Base-by-base conservation (phyloP, 2,329 filamentous ascomycete genomes). In the Cladosporium sp. region DNA sequence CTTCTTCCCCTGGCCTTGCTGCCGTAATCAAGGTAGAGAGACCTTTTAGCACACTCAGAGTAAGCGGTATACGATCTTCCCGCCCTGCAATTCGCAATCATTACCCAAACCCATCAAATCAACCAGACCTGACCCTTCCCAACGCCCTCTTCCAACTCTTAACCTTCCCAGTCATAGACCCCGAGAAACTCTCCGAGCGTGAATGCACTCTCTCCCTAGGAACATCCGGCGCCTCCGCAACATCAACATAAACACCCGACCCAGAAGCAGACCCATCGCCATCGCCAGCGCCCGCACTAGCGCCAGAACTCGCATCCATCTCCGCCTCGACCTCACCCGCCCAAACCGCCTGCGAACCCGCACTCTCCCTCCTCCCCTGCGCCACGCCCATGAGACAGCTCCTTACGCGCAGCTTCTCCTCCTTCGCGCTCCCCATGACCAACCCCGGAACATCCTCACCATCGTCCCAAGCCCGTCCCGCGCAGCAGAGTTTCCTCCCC, bases 401-500 rank as follows among this genome's bases (percentile, higher is more conserved):
- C 7, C 37, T 17, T n/a, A 48, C 37, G 12, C 45, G 39, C 18
- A 41, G 20, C 17, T 17, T 40, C 37, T 48, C 45, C 18, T 34
- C 37, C 13, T 48, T 48, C 5, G 27, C 45, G 12, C 12, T 27
- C 13, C 37, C 45, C 11, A 40, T 22, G 2, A 34, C 37, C 37
- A 41, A 15, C 11, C 27, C 45, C 7, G 24, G 27, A 11, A 40
- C 27, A 15, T 40, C 37, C n/a, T 48, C 37, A 4, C 18, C 24
- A n/a, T 36, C 47, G 8, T 44, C 41, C 48, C 48, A 51, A 13
- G 27, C 27, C 27, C 48, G 22, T 2, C 56, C 59, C 3, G 55
- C 55, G 43, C 66, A 68, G 40, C 64, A 66, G 3, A 67, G 45
- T 8, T 45, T 56, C 38, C 61, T 58, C n/a, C 65, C 53, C 3